Percentiles rank a stretch among this genome's conserved stretches.
Evolutionary conservation across 148 eudicot genomes (phyloP).

Genomic region (Salicornia ramosissima): DNA sequence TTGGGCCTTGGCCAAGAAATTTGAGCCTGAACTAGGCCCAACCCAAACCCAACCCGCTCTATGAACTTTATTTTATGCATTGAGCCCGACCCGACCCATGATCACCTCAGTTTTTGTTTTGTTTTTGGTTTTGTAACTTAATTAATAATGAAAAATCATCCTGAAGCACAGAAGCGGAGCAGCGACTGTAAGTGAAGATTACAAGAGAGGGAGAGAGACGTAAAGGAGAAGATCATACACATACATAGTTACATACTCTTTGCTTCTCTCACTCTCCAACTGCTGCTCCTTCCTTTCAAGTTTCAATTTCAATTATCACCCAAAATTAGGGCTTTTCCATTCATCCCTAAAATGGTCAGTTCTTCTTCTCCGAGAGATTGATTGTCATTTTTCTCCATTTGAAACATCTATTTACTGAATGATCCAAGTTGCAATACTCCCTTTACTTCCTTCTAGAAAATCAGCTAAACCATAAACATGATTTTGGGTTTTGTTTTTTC

Average conservation of each 20-base stretch:
- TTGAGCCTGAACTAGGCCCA: no score
- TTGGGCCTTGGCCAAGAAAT: no score
- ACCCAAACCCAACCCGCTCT: no score
- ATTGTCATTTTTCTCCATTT: not conserved
- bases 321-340: constrained; percentile 26
- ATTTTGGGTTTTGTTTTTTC: constrained; percentile 1
- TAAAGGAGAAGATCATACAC: no score
- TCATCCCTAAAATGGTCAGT: constrained; percentile 21
- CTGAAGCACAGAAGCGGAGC: no score
- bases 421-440: not conserved
- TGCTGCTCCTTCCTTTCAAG: not conserved
- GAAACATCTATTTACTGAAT: not conserved
- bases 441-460: not conserved
- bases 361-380: not conserved
- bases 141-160: no score
- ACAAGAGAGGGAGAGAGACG: no score
- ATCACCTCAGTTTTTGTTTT: no score
- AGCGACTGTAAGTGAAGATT: no score
- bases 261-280: not conserved
- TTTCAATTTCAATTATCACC: not conserved
- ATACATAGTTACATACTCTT: not conserved
- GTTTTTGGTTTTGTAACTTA: no score
- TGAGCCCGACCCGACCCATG: no score
- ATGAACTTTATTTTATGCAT: no score
- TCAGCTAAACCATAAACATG: not conserved